Base-by-base conservation (phyloP, 1,139 yeast genomes). In the Yamadazyma atmosphaerica region DNA sequence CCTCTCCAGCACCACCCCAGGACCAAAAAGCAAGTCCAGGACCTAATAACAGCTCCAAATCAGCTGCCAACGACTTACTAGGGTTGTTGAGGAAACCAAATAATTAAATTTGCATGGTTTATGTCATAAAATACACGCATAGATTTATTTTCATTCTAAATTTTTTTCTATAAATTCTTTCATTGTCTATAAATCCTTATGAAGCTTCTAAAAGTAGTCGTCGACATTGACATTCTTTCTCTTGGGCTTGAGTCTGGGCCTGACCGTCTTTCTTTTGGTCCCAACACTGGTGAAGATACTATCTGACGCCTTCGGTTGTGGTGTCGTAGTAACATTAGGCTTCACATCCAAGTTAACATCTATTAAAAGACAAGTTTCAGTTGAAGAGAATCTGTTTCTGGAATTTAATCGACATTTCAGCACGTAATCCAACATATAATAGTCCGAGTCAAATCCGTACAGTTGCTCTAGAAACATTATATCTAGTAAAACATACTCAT, bases 381-480 rank as follows among this genome's bases (percentile, higher is more conserved):
- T 27, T 13, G 33, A 32, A 3, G 35, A 9, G 2, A 22, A 12
- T 24, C 37, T 34, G 18, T 25, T 17, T 23, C 46, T 40, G 31
- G 27, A 31, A 13, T 25, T 21, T 4, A 37, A 31, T 27, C 52
- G 35, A 13, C 38, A 40, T 7, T 18, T 25, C 33, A 38, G 36
- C 4, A 47, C 33, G 4, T 21, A 18, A 3, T 41, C 39, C 2
- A 47, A 18, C 37, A 47, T 31, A 17, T 34, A 31, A 8, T 37
- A 34, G 13, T 38, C 16, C 1, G 35, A 21, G 12, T 41, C 41
- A n/a, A 28, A 30, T 2, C 30, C 39, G 18, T 40, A 44, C 4
- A 24, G 32, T 21, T 33, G 34, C 9, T 41, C 35, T 17, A 50
- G 52, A 26, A 60, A 23, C 57, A 57, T 49, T 9, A 62, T 33